Conservation (phyloP, 2,329 filamentous ascomycete species). For the Diaporthe capsici region DNA sequence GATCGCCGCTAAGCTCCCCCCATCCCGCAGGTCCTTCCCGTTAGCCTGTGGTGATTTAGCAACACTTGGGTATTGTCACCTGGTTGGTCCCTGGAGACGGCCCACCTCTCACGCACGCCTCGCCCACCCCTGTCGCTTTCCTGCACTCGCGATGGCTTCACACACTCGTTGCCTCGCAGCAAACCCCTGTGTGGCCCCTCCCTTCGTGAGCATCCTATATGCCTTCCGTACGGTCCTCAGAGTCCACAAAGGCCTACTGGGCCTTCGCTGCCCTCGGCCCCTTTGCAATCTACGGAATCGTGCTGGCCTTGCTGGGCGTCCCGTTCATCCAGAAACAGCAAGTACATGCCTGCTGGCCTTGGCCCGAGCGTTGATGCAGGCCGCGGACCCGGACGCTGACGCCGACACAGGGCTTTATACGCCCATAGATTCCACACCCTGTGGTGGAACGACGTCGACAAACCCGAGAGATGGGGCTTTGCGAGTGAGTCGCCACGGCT, state of each 20-base stretch:
- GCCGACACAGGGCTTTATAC: slow-evolving; percentile 79
- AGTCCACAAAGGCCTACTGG: slow-evolving; percentile 62
- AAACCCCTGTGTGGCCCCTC: background rate
- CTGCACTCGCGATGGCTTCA: slow-evolving; percentile 13
- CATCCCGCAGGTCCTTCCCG: background rate
- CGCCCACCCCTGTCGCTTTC: background rate
- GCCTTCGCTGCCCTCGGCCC: slow-evolving; percentile 65
- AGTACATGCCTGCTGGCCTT: slow-evolving; percentile 49
- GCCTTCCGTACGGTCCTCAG: slow-evolving; percentile 29
- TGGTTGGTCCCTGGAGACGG: background rate
- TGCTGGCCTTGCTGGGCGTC: slow-evolving; percentile 75
- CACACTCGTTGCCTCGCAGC: background rate
- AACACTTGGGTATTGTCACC: background rate
- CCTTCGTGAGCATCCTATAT: slow-evolving; percentile 4
- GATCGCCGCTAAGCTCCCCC: background rate
- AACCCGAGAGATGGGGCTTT: slow-evolving; percentile 88
- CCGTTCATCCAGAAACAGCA: slow-evolving; percentile 86
- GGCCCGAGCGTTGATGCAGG: background rate
- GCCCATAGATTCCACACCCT: slow-evolving; percentile 83
- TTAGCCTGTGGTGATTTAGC: background rate
- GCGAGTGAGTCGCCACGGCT: slow-evolving; percentile 69
- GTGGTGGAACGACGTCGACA: slow-evolving; percentile 79
- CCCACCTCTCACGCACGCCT: background rate
- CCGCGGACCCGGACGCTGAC: background rate
- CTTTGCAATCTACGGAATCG: slow-evolving; percentile 75